A percentile compares a stretch with the other conserved stretches of the same genome.
Conservation (phyloP, 2,329 filamentous ascomycete species). For the Penicillium sp. region DNA sequence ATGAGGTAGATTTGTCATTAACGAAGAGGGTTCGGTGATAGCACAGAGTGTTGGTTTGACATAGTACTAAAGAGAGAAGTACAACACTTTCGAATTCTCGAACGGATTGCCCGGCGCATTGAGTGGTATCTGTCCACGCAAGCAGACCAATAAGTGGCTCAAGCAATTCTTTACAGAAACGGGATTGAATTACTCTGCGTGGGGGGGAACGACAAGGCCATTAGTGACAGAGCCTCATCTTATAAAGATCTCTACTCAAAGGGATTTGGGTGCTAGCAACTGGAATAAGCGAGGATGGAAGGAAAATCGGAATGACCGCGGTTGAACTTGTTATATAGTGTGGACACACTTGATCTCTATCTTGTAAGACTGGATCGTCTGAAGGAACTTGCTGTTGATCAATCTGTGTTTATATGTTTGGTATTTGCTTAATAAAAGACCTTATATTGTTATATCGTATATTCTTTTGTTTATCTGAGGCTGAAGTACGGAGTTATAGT, state of each 20-base stretch:
- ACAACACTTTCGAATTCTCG: background rate
- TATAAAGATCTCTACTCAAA: background rate
- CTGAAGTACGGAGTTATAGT: no score
- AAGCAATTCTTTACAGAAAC: background rate
- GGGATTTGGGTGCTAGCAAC: background rate
- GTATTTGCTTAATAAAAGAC: no score
- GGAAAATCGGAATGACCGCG: background rate
- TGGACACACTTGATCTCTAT: background rate
- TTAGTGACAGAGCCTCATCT: background rate
- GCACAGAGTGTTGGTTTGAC: no score
- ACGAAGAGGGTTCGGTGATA: no score
- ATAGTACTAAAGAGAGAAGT: no score
- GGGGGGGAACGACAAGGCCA: background rate
- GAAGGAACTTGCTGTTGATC: background rate
- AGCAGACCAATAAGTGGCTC: background rate
- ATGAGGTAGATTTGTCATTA: no score
- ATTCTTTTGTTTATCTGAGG: no score
- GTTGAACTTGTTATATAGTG: background rate
- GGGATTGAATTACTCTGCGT: background rate
- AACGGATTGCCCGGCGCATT: background rate
- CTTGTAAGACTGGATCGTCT: background rate
- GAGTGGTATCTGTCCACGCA: background rate
- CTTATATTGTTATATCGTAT: no score
- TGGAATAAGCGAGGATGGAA: background rate
- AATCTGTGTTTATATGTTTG: no score